These are phyloP conservation scores for Plasmodium gonderi DNA, from an alignment of 169 alveolate species.

Conservation along the genomic window DNA sequence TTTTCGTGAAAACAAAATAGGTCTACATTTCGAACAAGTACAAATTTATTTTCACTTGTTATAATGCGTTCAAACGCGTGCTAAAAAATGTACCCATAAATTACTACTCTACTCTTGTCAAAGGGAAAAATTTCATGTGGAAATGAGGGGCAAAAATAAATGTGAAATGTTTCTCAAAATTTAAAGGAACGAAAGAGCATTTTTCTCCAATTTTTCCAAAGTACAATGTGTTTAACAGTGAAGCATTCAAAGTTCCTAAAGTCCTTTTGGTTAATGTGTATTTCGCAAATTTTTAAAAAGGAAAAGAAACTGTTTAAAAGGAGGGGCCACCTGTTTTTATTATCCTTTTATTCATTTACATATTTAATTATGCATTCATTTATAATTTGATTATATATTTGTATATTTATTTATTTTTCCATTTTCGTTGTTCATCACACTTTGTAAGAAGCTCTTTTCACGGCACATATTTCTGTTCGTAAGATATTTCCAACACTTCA, in stretches of 20 bases:
- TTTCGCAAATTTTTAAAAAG: neutral
- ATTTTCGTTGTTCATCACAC: neutral
- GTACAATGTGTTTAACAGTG: neutral
- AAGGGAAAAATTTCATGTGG: neutral
- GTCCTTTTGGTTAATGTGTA: neutral
- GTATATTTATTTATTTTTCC: neutral
- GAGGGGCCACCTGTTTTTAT: too few species aligned
- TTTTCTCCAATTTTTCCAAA: neutral
- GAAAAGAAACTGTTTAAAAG: neutral
- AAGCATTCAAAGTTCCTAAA: neutral
- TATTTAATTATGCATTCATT: too few species aligned
- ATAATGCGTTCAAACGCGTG: neutral
- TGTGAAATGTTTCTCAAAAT: too few species aligned
- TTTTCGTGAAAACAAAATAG: neutral
- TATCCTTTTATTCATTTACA: too few species aligned
- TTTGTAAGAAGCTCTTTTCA: neutral
- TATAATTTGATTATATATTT: too few species aligned
- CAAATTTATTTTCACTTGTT: neutral
- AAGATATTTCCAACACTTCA: neutral
- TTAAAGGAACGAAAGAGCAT: neutral
- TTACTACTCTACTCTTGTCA: neutral
- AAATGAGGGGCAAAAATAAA: too few species aligned
- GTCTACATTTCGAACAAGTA: neutral
- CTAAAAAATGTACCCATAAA: neutral
- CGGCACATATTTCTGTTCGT: neutral